A percentile compares a stretch with the other conserved stretches of the same genome.
These are phyloP conservation scores for Moesziomyces globuligerus DNA, from an alignment of 1,284 basidiomycete species.

Conservation along the genomic window DNA sequence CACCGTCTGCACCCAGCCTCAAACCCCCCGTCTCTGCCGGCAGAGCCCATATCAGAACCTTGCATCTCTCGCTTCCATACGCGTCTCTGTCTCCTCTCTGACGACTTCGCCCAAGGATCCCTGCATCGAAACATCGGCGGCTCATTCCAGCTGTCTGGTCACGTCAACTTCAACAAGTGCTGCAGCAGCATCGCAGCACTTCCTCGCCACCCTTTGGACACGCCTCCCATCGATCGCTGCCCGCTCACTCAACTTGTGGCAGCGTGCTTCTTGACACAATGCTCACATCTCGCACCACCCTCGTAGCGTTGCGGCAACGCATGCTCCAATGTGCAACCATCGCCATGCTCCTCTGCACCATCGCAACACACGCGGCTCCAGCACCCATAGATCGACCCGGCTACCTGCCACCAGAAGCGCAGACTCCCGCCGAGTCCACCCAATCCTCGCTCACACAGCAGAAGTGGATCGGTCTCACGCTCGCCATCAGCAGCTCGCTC, in stretches of 20 bases:
- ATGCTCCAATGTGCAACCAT: constrained; percentile 22
- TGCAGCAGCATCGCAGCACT: no score
- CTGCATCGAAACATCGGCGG: no score
- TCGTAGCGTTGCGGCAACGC: constrained; percentile 18
- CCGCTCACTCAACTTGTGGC: no score
- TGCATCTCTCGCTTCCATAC: neutral
- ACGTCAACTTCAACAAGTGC: no score
- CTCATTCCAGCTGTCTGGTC: no score
- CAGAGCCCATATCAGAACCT: constrained; percentile 5
- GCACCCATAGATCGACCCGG: constrained; percentile 32
- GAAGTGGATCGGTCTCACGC: constrained; percentile 65
- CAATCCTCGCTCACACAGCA: constrained; percentile 58
- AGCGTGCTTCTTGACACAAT: constrained; percentile 3
- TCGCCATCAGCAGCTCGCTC: constrained; percentile 64
- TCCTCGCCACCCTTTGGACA: no score
- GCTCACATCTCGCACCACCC: neutral
- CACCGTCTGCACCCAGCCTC: neutral
- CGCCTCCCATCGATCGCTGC: no score
- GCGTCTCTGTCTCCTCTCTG: no score
- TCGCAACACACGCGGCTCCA: constrained; percentile 18
- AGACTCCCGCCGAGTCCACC: constrained; percentile 25
- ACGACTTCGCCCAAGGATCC: no score
- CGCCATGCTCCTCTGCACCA: constrained; percentile 24
- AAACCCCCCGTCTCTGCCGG: constrained; percentile 20
- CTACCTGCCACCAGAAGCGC: constrained; percentile 42